phyloP scores from a whole-genome alignment of 78 protist genomes.

The Polysphondylium violaceum region DNA sequence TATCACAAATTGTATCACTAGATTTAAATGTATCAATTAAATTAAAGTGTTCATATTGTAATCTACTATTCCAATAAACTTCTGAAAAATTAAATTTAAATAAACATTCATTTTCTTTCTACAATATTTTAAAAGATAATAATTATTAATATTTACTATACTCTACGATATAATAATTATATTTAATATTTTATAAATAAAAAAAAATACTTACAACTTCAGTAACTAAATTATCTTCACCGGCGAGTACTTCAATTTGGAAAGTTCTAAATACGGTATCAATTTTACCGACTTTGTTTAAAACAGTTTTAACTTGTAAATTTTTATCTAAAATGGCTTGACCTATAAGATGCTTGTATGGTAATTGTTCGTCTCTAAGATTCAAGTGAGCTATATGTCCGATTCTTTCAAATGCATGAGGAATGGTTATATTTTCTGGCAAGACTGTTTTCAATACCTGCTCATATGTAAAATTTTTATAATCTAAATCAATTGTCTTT shows the following conservation, averaged over 20 bases:
- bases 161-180: not conserved
- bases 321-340: slow-evolving; percentile 89
- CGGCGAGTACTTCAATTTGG: slow-evolving; percentile 95
- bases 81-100: slow-evolving; percentile 91
- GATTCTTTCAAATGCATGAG: slow-evolving; percentile 90
- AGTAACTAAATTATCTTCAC: slow-evolving; percentile 77
- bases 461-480: slow-evolving; percentile 61
- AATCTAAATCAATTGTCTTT: slow-evolving; percentile 30
- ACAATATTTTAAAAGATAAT: not conserved
- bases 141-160: not conserved
- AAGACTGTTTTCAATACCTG: slow-evolving; percentile 72
- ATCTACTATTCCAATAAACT: slow-evolving; percentile 98
- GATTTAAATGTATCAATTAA: slow-evolving; percentile 61
- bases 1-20: slow-evolving; percentile 87
- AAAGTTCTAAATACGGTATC: slow-evolving; percentile 93
- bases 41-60: slow-evolving; percentile 92
- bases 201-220: slow-evolving; percentile 64
- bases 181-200: slow-evolving; percentile 18
- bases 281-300: slow-evolving; percentile 93
- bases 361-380: slow-evolving; percentile 88
- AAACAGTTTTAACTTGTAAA: slow-evolving; percentile 90
- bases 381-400: slow-evolving; percentile 98
- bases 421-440: slow-evolving; percentile 81
- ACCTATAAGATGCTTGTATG: slow-evolving; percentile 92
- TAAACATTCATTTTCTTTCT: slow-evolving; percentile 90